Base-by-base conservation (phyloP, 306 rosid species). In the Pyrus communis region DNA sequence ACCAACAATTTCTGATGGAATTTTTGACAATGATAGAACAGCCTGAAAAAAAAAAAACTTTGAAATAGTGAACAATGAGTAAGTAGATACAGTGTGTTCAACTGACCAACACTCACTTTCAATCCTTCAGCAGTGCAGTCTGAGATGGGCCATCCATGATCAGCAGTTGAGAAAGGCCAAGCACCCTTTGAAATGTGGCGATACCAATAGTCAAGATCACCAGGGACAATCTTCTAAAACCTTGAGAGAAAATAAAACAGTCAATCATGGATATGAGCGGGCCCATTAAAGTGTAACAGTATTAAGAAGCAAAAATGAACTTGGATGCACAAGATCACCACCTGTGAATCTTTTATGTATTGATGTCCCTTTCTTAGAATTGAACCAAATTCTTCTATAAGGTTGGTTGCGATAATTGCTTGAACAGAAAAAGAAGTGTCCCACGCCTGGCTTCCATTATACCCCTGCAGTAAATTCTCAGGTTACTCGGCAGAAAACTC, bases 101-200 rank as follows among this genome's bases (percentile, higher is more conserved):
- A 70, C 73, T 27, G 33, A 49, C 64, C 40, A 77, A 71, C 63
- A 79, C 78, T 78, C 78, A 87, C 97, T 83, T 90, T 86, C 70
- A 94, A 84, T 75, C 96, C 97, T 94, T 94, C 96, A 40, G 98
- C 88, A 2, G 98, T 91, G 87, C 96, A 90, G 83, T 93, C 98
- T 67, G 98, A 93, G 80, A 93, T 88, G 38, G 97, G 98, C 98
- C 98, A 93, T 83, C 98, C 98, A 68, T 93, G 98, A 84, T 93
- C 97, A 66, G 75, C 86, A 11, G 93, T 88, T 19, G 97, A 91
- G 81, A 91, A 94, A 55, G 98, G 92, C 98, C 98, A 94, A 73
- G 97, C 91, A 5, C 98, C 97, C 75, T 95, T 92, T 62, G 97
- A 92, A 80, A 92, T 92, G 81, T 92, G 97, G 70, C 97, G 97